A percentile compares a stretch with the other conserved stretches of the same genome.
Evolutionary conservation across 2,329 filamentous ascomycete species (phyloP).

Genomic region (Xylariaceae sp.): DNA sequence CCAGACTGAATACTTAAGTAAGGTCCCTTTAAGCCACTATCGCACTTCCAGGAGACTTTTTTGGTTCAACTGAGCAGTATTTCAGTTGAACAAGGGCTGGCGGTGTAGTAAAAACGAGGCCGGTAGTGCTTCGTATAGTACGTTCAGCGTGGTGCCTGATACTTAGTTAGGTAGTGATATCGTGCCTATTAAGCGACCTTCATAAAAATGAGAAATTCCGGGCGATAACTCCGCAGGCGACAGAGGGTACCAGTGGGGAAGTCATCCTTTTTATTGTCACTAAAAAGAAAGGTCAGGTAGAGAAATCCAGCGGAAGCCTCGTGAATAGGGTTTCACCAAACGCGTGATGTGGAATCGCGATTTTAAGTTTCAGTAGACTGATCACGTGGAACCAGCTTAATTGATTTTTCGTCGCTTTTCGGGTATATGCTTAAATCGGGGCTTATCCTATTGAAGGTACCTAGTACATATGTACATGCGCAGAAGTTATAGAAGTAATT

Average conservation of each 20-base stretch:
- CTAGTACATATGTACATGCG: too few species aligned
- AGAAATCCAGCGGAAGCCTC: slow-evolving; percentile 21
- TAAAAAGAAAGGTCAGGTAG: slow-evolving; percentile 17
- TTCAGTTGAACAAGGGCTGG: too few species aligned
- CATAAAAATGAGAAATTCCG: not conserved
- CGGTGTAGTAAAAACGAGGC: too few species aligned
- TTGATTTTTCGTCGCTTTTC: not conserved
- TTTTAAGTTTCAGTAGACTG: slow-evolving; percentile 12
- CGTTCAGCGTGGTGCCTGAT: not conserved
- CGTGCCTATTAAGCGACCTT: not conserved
- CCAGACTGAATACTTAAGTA: slow-evolving; percentile 9
- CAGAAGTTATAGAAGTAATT: too few species aligned
- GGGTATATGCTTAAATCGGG: slow-evolving; percentile 19
- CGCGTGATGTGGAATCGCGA: slow-evolving; percentile 38
- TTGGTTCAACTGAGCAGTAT: too few species aligned
- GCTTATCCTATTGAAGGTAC: not conserved
- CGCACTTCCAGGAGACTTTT: not conserved
- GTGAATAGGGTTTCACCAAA: slow-evolving; percentile 34
- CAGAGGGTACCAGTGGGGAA: not conserved
- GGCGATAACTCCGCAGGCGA: not conserved
- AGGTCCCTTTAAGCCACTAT: slow-evolving; percentile 2
- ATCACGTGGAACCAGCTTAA: slow-evolving; percentile 16
- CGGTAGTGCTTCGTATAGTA: not conserved
- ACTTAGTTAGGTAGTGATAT: not conserved
- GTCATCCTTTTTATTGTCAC: slow-evolving; percentile 10